phyloP scores from a whole-genome alignment of 345 rosid species.

The Salix suchowensis region DNA sequence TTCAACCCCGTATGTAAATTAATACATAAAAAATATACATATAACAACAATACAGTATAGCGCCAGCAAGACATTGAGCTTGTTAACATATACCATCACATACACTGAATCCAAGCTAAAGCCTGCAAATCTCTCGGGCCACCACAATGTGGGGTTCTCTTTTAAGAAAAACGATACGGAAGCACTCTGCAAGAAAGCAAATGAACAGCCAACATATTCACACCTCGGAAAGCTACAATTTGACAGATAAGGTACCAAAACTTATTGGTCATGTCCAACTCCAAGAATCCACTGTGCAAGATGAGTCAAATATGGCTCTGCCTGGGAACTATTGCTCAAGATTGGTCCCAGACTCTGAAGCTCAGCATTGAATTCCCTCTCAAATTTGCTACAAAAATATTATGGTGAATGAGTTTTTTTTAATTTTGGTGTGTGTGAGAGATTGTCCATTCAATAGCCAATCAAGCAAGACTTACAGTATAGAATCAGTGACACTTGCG shows the following conservation, averaged over 20 bases:
- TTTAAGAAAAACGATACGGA: too few relatives aligned
- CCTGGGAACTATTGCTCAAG: conserved; percentile 74
- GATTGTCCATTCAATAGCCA: background rate
- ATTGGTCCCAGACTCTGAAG: conserved; percentile 80
- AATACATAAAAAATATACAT: too few relatives aligned
- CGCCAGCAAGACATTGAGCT: too few relatives aligned
- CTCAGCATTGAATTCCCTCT: conserved; percentile 77
- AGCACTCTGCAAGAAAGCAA: background rate
- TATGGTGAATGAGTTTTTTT: background rate
- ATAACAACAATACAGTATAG: too few relatives aligned
- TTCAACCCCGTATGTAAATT: too few relatives aligned
- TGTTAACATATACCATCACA: too few relatives aligned
- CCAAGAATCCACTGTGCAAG: conserved; percentile 95
- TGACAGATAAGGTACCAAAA: background rate
- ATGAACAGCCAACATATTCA: background rate
- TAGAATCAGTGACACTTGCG: conserved; percentile 59
- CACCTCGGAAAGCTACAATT: background rate
- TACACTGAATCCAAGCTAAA: too few relatives aligned
- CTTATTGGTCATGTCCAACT: conserved; percentile 46
- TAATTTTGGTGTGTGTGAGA: background rate
- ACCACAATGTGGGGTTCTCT: too few relatives aligned
- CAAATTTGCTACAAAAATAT: conserved; percentile 60
- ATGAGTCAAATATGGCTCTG: conserved; percentile 92
- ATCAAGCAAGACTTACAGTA: conserved; percentile 58
- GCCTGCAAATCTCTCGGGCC: too few relatives aligned